Evolutionary conservation across 257 asterid genomes (phyloP).

Genomic region (Orobanche coerulescens): DNA sequence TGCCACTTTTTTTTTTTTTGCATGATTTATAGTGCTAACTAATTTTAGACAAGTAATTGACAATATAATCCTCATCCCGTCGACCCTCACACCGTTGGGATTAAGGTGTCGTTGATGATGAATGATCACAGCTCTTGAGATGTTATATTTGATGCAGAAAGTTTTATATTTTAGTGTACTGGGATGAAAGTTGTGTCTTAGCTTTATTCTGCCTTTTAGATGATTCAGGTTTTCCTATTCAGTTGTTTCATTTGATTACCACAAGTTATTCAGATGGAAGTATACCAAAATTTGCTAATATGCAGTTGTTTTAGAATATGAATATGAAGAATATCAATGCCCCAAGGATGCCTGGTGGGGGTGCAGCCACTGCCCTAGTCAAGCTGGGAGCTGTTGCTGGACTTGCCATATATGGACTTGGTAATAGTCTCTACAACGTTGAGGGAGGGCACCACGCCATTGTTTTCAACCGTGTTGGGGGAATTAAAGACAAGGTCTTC

Average conservation of each 20-base stretch:
- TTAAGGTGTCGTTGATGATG: too few species aligned
- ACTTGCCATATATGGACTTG: slow-evolving; percentile 43
- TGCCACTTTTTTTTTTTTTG: too few species aligned
- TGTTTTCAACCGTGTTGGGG: slow-evolving; percentile 63
- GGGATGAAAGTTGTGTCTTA: too few species aligned
- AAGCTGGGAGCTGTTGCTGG: slow-evolving; percentile 45
- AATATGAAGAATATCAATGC: slow-evolving; percentile 40
- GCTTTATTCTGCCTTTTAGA: too few species aligned
- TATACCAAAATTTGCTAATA: neutral
- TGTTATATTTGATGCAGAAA: neutral
- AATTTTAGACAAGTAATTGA: too few species aligned
- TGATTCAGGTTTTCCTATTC: neutral
- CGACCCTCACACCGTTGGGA: too few species aligned
- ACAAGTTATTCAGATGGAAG: neutral
- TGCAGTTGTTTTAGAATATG: slow-evolving; percentile 33
- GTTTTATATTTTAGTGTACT: too few species aligned
- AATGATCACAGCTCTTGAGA: neutral
- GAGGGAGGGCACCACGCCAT: slow-evolving; percentile 81
- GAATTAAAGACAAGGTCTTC: slow-evolving; percentile 53
- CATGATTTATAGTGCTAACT: too few species aligned
- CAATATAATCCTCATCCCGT: too few species aligned
- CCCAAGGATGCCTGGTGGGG: slow-evolving; percentile 56
- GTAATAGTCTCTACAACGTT: slow-evolving; percentile 66
- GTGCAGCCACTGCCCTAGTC: slow-evolving; percentile 36
- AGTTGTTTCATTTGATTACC: neutral